These are phyloP conservation scores for Trametes elegans DNA, from an alignment of 768 basidiomycete genomes.

Conservation along the genomic window DNA sequence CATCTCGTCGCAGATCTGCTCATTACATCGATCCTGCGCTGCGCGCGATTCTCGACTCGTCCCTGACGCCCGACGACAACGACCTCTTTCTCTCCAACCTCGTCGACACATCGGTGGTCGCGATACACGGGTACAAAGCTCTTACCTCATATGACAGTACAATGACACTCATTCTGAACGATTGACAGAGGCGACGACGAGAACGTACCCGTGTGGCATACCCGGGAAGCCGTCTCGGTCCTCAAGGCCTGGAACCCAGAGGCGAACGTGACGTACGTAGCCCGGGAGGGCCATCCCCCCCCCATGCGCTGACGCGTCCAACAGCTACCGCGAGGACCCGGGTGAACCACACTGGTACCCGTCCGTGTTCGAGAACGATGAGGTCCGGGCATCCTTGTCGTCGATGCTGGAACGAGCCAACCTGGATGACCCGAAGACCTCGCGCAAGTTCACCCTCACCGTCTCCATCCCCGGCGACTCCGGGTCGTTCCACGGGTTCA, in stretches of 20 bases:
- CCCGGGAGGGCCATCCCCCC: too few species aligned
- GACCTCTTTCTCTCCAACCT: conserved; percentile 83
- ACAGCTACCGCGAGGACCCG: conserved; percentile 61
- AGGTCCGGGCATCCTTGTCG: conserved; percentile 58
- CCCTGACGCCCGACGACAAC: conserved; percentile 83
- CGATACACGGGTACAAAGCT: conserved; percentile 67
- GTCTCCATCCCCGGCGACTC: conserved; percentile 66
- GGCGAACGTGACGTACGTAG: conserved; percentile 51
- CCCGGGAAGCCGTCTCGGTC: conserved; percentile 59
- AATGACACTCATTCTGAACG: not conserved
- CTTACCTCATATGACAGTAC: not conserved
- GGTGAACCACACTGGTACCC: conserved; percentile 72
- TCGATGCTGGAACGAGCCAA: conserved; percentile 14
- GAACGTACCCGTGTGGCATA: conserved; percentile 88
- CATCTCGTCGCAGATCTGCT: conserved; percentile 42
- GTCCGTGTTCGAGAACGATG: conserved; percentile 50
- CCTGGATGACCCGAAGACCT: conserved; percentile 1
- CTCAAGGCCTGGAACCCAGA: conserved; percentile 56
- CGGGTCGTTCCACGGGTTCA: conserved; percentile 71
- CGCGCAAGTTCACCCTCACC: conserved; percentile 63
- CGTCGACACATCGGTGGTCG: conserved; percentile 64
- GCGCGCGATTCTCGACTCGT: conserved; percentile 68
- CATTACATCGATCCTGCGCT: conserved; percentile 79
- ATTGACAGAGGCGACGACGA: conserved; percentile 64
- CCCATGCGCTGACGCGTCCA: not conserved